Evolutionary conservation across 31 red algal genomes (phyloP).

Genomic region (Asparagopsis taxiformis): DNA sequence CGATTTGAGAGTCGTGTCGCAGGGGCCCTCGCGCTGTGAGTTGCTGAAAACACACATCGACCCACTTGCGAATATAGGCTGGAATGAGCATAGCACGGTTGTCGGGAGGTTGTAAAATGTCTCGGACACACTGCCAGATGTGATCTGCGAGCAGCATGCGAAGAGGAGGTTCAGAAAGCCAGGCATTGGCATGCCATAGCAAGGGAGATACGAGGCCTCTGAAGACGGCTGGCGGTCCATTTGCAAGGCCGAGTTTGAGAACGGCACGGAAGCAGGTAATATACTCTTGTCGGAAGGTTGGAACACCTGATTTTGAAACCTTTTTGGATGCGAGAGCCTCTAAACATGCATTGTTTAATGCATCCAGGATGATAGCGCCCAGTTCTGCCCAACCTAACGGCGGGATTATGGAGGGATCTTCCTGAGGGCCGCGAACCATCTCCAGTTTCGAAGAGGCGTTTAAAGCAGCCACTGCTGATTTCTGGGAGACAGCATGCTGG

Average conservation of each 20-base stretch:
- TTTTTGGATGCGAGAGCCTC: constrained; percentile 29
- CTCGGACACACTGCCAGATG: constrained; percentile 63
- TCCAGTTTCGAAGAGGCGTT: constrained; percentile 33
- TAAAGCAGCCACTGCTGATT: constrained; percentile 26
- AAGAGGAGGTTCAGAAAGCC: constrained; percentile 50
- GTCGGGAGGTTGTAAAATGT: constrained; percentile 44
- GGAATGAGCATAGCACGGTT: constrained; percentile 67
- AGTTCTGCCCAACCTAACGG: constrained; percentile 55
- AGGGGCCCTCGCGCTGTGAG: constrained; percentile 48
- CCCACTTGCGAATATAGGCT: constrained; percentile 44
- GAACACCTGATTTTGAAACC: constrained; percentile 21
- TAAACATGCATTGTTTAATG: constrained; percentile 21
- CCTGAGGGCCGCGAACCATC: constrained; percentile 45
- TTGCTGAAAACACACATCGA: constrained; percentile 61
- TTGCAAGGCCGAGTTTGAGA: constrained; percentile 21
- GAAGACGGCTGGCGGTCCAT: constrained; percentile 53
- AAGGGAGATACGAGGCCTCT: constrained; percentile 33
- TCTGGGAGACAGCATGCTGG: constrained; percentile 29
- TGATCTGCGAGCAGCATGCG: constrained; percentile 46
- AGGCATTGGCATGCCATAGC: constrained; percentile 39
- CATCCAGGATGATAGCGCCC: constrained; percentile 7
- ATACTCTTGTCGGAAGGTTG: constrained; percentile 25
- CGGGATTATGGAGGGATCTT: constrained; percentile 13
- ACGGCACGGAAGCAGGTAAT: constrained; percentile 29
- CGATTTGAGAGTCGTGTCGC: constrained; percentile 24